These are phyloP conservation scores for Syzygium aqueum DNA, from an alignment of 345 rosid genomes.

Conservation along the genomic window DNA sequence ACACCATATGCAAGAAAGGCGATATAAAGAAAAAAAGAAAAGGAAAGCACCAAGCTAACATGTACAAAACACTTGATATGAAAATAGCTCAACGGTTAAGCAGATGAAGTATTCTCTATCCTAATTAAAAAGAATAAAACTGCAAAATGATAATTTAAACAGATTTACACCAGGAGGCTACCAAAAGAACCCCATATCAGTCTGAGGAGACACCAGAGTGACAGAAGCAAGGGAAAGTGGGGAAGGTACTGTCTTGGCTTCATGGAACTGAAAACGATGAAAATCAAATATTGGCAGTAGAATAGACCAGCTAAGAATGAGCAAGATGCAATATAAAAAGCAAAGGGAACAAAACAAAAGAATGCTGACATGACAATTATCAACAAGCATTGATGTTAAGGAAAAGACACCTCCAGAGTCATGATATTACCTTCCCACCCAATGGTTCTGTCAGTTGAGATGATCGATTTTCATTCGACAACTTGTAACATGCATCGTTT, in stretches of 20 bases:
- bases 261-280: not conserved
- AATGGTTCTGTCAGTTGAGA: slow-evolving; percentile 2
- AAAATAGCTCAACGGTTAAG: not conserved
- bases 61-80: not conserved
- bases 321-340: not conserved
- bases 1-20: not conserved
- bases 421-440: not conserved
- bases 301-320: not conserved
- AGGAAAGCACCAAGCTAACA: not conserved
- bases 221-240: not conserved
- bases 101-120: not conserved
- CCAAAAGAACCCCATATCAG: not conserved
- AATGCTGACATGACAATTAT: not conserved
- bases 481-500: slow-evolving; percentile 11
- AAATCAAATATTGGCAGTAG: not conserved
- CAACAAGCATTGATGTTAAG: not conserved
- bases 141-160: not conserved
- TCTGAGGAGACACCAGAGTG: not conserved
- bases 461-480: slow-evolving; percentile 10
- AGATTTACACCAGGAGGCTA: not conserved
- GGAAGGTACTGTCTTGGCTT: not conserved
- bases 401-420: not conserved
- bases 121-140: not conserved
- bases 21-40: not conserved
- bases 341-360: not conserved